A percentile compares a stretch with the other conserved stretches of the same genome.
These are phyloP conservation scores for Detonula confervacea DNA, from an alignment of 352 stramenopile genomes.

Conservation along the genomic window DNA sequence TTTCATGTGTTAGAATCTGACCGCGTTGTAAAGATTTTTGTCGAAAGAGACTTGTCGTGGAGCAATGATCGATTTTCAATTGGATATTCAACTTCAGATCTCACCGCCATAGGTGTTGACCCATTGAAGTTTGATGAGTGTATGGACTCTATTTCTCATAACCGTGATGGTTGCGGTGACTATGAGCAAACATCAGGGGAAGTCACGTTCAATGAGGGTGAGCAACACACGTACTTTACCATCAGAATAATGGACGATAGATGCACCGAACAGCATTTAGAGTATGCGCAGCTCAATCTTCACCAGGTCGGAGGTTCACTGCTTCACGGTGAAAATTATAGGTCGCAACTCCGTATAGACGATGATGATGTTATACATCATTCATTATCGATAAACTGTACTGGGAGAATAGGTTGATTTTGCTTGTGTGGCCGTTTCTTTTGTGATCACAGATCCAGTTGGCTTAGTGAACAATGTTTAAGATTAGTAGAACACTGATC, in stretches of 20 bases:
- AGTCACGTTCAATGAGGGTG: conserved; percentile 89
- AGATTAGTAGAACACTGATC: too few relatives aligned
- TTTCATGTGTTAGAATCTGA: conserved; percentile 90
- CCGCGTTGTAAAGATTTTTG: conserved; percentile 65
- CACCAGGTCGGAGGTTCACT: conserved; percentile 90
- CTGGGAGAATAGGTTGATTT: too few relatives aligned
- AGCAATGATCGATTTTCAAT: conserved; percentile 64
- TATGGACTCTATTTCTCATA: conserved; percentile 21
- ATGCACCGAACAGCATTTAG: conserved; percentile 88
- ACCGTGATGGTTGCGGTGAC: conserved; percentile 81
- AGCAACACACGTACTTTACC: conserved; percentile 88
- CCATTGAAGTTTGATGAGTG: conserved; percentile 72
- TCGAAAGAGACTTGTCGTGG: conserved; percentile 68
- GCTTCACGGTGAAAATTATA: conserved; percentile 89
- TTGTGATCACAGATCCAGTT: too few relatives aligned
- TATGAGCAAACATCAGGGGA: conserved; percentile 87
- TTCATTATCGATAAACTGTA: conserved; percentile 34
- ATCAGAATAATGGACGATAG: conserved; percentile 93
- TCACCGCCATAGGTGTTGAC: conserved; percentile 84
- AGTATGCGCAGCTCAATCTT: conserved; percentile 92
- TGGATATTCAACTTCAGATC: conserved; percentile 83
- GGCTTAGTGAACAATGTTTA: too few relatives aligned
- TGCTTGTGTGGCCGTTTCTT: too few relatives aligned
- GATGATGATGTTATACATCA: conserved; percentile 45
- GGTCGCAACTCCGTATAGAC: conserved; percentile 53